phyloP scores from a whole-genome alignment of 805 yeast genomes.

The Yarrowia osloensis region DNA sequence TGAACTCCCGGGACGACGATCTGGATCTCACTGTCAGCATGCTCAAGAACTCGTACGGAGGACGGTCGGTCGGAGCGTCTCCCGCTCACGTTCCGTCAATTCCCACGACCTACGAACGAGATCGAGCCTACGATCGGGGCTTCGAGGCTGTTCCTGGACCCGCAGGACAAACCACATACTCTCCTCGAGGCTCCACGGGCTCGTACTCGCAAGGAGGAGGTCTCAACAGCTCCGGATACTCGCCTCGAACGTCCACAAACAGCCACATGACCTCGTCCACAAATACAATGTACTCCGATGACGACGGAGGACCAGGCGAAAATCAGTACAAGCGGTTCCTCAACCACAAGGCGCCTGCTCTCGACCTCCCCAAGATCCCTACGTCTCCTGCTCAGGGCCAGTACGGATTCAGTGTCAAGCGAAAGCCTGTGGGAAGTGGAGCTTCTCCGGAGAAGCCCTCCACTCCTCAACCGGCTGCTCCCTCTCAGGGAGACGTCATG shows the following conservation, averaged over 20 bases:
- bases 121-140: slow-evolving; percentile 16
- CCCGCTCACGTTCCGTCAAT: neutral
- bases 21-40: slow-evolving; percentile 12
- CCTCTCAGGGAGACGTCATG: neutral
- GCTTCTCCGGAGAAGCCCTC: neutral
- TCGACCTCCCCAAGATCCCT: slow-evolving; percentile 12
- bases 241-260: slow-evolving; percentile 8
- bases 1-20: neutral
- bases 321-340: slow-evolving; percentile 18
- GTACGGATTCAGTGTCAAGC: slow-evolving; percentile 22
- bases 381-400: slow-evolving; percentile 24
- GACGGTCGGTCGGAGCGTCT: neutral
- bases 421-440: slow-evolving; percentile 25
- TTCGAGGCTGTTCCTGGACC: neutral
- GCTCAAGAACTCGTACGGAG: slow-evolving; percentile 23
- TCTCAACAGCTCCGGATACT: slow-evolving; percentile 18
- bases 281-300: slow-evolving; percentile 17
- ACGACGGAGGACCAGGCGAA: neutral
- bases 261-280: slow-evolving; percentile 17
- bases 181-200: slow-evolving; percentile 25
- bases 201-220: neutral
- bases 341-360: slow-evolving; percentile 21
- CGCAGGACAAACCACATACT: slow-evolving; percentile 8
- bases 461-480: neutral
- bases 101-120: neutral